Base-by-base conservation (phyloP, 805 yeast species). In the Jamesozyma rosinii region DNA sequence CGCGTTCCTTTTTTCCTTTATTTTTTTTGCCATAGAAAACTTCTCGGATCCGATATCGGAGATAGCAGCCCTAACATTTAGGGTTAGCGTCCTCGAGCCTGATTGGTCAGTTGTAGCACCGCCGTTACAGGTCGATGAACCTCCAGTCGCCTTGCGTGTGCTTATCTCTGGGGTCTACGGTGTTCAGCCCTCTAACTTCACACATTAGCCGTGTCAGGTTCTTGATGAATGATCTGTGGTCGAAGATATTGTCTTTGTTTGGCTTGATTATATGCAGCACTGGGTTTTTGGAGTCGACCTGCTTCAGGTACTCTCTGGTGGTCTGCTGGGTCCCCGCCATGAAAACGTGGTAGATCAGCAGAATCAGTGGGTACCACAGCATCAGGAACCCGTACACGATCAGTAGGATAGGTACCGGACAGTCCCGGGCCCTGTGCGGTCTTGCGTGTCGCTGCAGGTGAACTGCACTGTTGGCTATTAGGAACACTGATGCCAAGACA, bases 231-330 rank as follows among this genome's bases (percentile, higher is more conserved):
- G 58, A 59, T 3, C 58, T 63, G 8, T 59, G 53, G 42, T 66
- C 67, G 54, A 55, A 74, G 4, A 72, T 69, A 40, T 66, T 68
- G 26, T 51, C 50, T 35, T 64, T 53, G 6, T 45, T 44, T 6
- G 49, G 36, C 3, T 39, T 44, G 14, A 58, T 49, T 20, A 46
- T 44, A 33, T 58, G 55, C 42, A 58, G 49, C 5, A 61, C 49
- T 11, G 68, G 66, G 45, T 48, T 51, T 37, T 63, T 57, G 4
- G 64, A 54, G 10, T 71, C 67, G 6, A 68, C 63, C 21, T 70
- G 61, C 52, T 73, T 74, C 40, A 85, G 63, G 54, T 72, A 84
- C 51, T 85, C 95, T 48, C 88, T 69, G 5, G 95, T 84, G 8
- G 89, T 80, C 48, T 81, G 70, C 38, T 79, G 80, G 6, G 75